Conservation (phyloP, 352 stramenopile genomes). For the Globisporangium echinulatum region DNA sequence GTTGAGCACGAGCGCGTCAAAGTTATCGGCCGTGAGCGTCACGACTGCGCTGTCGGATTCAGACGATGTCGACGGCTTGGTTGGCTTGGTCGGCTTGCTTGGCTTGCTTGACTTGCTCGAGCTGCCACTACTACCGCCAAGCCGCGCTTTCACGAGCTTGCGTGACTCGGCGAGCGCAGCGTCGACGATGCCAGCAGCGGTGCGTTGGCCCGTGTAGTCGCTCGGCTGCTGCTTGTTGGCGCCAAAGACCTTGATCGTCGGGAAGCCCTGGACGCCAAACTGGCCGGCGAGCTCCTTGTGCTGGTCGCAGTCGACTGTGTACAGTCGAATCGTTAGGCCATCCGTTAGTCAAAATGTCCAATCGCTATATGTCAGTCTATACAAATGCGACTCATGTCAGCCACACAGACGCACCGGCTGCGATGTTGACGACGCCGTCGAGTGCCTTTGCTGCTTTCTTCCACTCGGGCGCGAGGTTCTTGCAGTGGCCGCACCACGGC, state of each 20-base stretch:
- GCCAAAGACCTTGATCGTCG: constrained; percentile 93
- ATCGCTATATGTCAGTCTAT: background rate
- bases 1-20: constrained; percentile 89
- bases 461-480: constrained; percentile 89
- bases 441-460: constrained; percentile 87
- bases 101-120: constrained; percentile 29
- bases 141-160: constrained; percentile 73
- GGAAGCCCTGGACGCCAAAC: constrained; percentile 89
- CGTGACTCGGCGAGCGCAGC: constrained; percentile 64
- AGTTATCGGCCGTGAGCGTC: constrained; percentile 88
- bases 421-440: constrained; percentile 87
- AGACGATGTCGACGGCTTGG: constrained; percentile 22
- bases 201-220: constrained; percentile 78
- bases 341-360: background rate
- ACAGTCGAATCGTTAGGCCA: too few species aligned
- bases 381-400: too few species aligned
- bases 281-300: constrained; percentile 79
- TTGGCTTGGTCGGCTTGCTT: constrained; percentile 17
- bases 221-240: constrained; percentile 71
- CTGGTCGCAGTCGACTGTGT: constrained; percentile 64
- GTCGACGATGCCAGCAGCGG: constrained; percentile 79
- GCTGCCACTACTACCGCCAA: constrained; percentile 48
- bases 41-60: constrained; percentile 70
- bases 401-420: constrained; percentile 30
- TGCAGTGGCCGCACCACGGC: constrained; percentile 94